Percentiles rank a stretch among this genome's conserved stretches.
phyloP scores from a whole-genome alignment of 805 yeast species.

The Metschnikowia cubensis region DNA sequence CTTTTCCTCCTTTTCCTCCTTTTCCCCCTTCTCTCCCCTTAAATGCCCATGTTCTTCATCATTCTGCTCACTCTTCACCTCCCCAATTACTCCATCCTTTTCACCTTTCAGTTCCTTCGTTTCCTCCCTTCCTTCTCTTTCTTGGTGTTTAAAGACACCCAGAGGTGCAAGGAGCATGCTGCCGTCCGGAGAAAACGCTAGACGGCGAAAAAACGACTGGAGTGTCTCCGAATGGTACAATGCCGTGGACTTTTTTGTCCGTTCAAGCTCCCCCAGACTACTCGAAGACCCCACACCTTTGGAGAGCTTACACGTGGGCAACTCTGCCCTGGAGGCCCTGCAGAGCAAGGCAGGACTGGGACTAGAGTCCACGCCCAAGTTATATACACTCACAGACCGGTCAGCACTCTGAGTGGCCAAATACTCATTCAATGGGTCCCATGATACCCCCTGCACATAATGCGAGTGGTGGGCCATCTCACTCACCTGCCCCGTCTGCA shows the following conservation, averaged over 20 bases:
- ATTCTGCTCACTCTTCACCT: too few relatives aligned
- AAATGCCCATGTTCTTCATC: constrained; percentile 2
- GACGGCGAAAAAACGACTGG: constrained; percentile 84
- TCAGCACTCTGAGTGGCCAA: constrained; percentile 90
- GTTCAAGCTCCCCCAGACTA: background rate
- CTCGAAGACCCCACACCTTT: background rate
- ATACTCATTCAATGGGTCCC: constrained; percentile 85
- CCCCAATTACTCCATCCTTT: background rate
- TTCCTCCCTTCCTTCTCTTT: constrained; percentile 2
- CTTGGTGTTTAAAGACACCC: constrained; percentile 50
- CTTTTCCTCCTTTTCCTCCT: too few relatives aligned
- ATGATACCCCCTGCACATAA: constrained; percentile 91
- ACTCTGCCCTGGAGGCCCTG: constrained; percentile 55
- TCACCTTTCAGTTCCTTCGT: constrained; percentile 8
- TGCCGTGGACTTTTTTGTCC: background rate
- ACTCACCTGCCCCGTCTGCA: constrained; percentile 49
- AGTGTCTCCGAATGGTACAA: constrained; percentile 83
- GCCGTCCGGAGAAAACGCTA: constrained; percentile 90
- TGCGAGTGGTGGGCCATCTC: constrained; percentile 74
- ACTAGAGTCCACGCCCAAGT: background rate
- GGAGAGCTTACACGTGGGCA: constrained; percentile 31
- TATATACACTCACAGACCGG: constrained; percentile 61
- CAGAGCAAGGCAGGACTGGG: constrained; percentile 35
- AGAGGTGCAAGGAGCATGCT: constrained; percentile 66
- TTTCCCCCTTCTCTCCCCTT: too few relatives aligned